Conservation (phyloP, 768 basidiomycete genomes). For the Exidia glandulosa region DNA sequence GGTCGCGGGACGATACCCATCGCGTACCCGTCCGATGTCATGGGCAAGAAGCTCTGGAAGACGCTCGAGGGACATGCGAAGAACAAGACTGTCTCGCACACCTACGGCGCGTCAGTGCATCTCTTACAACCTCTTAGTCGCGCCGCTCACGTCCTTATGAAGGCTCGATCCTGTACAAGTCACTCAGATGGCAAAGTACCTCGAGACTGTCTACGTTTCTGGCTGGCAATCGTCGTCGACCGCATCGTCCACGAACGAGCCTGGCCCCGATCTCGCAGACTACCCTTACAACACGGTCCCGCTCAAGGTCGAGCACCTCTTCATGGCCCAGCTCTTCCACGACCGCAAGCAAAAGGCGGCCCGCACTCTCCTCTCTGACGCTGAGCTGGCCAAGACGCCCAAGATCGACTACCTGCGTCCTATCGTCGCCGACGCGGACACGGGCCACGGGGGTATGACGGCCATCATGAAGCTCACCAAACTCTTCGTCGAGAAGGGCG, state of each 20-base stretch:
- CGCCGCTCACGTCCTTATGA: not conserved
- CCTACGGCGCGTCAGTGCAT: constrained; percentile 89
- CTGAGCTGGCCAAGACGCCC: constrained; percentile 59
- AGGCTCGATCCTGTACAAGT: constrained; percentile 97
- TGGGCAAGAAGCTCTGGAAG: constrained; percentile 78
- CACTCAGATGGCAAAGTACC: constrained; percentile 94
- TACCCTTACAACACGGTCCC: constrained; percentile 99
- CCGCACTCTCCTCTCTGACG: constrained; percentile 57
- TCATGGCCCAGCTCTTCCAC: constrained; percentile 97
- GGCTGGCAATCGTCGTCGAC: constrained; percentile 94
- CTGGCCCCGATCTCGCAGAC: constrained; percentile 92
- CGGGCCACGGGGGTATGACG: constrained; percentile 96
- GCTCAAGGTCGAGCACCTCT: constrained; percentile 96
- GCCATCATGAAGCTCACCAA: constrained; percentile 98
- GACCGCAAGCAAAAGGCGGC: constrained; percentile 91
- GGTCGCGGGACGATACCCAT: constrained; percentile 85
- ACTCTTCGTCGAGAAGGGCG: constrained; percentile 97
- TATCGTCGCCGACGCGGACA: constrained; percentile 93
- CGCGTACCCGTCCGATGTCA: constrained; percentile 73
- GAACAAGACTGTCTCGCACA: constrained; percentile 76
- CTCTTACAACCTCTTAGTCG: not conserved
- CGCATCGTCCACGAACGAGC: constrained; percentile 88
- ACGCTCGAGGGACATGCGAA: constrained; percentile 67
- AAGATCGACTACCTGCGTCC: constrained; percentile 86
- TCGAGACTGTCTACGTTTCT: constrained; percentile 97